Base-by-base conservation (phyloP, 306 rosid genomes). In the Quercus rubra region DNA sequence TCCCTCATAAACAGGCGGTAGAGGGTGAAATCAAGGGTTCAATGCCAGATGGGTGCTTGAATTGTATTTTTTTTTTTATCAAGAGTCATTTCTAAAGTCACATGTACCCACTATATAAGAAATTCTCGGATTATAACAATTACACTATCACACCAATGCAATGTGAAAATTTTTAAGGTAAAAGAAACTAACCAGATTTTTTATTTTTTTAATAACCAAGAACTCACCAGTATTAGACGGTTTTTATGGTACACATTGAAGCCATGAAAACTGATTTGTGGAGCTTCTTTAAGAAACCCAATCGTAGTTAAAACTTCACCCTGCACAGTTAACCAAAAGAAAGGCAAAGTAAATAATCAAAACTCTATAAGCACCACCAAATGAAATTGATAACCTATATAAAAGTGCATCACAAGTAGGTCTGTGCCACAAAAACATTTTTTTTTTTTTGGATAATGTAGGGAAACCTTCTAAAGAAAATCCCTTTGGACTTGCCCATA, bases 241-340 rank as follows among this genome's bases (percentile, higher is more conserved):
- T 93, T 91, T 85, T 93, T 95, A 86, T 95, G 96, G 88, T 95
- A 93, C 73, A 95, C 87, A 75, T 91, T 92, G 85, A 95, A 95
- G 76, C 99, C 99, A 46, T 95, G 99, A 55, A 88, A 59, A 78
- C 64, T 77, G 79, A 95, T 84, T 2, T 46, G 70, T 6, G 99
- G 99, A 82, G 98, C 98, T 75, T 95, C 99, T 77, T 91, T 95
- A 57, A 92, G 87, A 90, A 91, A 95, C 74, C 99, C 99, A 77
- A 95, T 89, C 62, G 98, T 92, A 4, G 97, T 92, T 77, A 93
- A 77, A 80, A 83, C 78, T 78, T 80, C 54, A 68, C 82, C 98
- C 99, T 91, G 67, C 83, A 88, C 57, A 77, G 27, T 27, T 21
- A 69, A 79, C 77, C 64, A 17, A 73, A 74, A 74, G 58, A 71